These are phyloP conservation scores for Discostella stelligeroides DNA, from an alignment of 108 stramenopile species.

Conservation along the genomic window DNA sequence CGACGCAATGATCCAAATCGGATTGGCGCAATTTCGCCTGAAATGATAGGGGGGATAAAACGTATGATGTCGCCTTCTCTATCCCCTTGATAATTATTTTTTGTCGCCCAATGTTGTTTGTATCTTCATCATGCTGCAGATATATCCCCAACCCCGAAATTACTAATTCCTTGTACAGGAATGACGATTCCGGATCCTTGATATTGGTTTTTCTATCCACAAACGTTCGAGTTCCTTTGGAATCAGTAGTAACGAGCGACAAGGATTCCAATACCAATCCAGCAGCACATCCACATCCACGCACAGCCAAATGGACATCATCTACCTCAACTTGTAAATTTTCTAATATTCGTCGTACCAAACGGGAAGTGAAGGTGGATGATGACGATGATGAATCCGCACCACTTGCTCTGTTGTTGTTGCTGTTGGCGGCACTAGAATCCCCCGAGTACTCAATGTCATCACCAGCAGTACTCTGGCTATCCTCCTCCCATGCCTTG, in stretches of 20 bases:
- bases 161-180: slow-evolving; percentile 70
- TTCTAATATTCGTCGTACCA: slow-evolving; percentile 81
- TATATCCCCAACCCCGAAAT: slow-evolving; percentile 78
- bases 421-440: background rate
- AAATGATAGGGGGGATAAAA: slow-evolving; percentile 79
- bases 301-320: slow-evolving; percentile 69
- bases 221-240: slow-evolving; percentile 64
- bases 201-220: slow-evolving; percentile 63
- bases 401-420: too few species aligned
- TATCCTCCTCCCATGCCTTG: slow-evolving; percentile 48
- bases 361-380: slow-evolving; percentile 59
- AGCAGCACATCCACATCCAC: slow-evolving; percentile 54
- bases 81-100: background rate
- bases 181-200: slow-evolving; percentile 45
- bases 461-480: background rate
- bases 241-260: slow-evolving; percentile 72
- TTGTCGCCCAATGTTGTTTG: slow-evolving; percentile 21
- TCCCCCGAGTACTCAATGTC: background rate
- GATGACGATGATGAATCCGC: background rate
- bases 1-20: slow-evolving; percentile 61
- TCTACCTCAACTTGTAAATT: slow-evolving; percentile 84
- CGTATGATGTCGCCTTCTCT: slow-evolving; percentile 56
- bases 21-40: slow-evolving; percentile 74
- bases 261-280: slow-evolving; percentile 71
- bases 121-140: slow-evolving; percentile 54